Percentiles rank a stretch among this genome's conserved stretches.
phyloP scores from a whole-genome alignment of 495 filamentous ascomycete species.

The Sporormia fimetaria region DNA sequence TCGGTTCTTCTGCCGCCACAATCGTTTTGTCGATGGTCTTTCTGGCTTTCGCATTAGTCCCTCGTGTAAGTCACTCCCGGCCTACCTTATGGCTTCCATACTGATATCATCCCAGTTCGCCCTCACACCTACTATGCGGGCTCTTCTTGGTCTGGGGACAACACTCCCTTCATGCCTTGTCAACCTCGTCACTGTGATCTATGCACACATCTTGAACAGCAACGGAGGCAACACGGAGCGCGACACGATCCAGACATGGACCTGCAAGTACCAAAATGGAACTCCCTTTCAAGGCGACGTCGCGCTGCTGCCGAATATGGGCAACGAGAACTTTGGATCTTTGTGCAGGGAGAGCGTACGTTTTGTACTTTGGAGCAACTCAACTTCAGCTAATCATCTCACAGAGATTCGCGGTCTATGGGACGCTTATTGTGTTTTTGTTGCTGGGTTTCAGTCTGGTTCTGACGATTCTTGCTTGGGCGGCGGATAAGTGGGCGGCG shows the following conservation, averaged over 20 bases:
- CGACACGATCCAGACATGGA: slow-evolving; percentile 31
- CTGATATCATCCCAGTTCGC: slow-evolving; percentile 11
- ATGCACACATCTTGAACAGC: slow-evolving; percentile 29
- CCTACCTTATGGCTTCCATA: neutral
- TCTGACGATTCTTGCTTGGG: slow-evolving; percentile 16
- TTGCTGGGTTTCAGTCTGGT: slow-evolving; percentile 6
- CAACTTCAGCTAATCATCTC: neutral
- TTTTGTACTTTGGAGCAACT: neutral
- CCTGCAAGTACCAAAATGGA: slow-evolving; percentile 22
- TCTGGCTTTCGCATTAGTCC: slow-evolving; percentile 21
- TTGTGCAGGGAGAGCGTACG: slow-evolving; percentile 21
- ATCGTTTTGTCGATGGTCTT: slow-evolving; percentile 24
- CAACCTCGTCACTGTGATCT: slow-evolving; percentile 27
- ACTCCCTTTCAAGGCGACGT: slow-evolving; percentile 11
- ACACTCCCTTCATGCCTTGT: slow-evolving; percentile 25
- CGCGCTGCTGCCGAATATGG: slow-evolving; percentile 7
- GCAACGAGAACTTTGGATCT: slow-evolving; percentile 16
- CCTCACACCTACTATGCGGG: slow-evolving; percentile 14
- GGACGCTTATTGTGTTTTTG: slow-evolving; percentile 19
- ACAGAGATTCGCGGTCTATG: slow-evolving; percentile 24
- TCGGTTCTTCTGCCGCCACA: slow-evolving; percentile 25
- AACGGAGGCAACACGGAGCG: slow-evolving; percentile 20
- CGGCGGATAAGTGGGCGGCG: slow-evolving; percentile 23
- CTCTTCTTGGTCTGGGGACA: slow-evolving; percentile 22
- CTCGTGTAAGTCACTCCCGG: slow-evolving; percentile 18